Evolutionary conservation across 192 early-diverging fungal genomes (phyloP).

Genomic region (Irineochytrium annulatum): DNA sequence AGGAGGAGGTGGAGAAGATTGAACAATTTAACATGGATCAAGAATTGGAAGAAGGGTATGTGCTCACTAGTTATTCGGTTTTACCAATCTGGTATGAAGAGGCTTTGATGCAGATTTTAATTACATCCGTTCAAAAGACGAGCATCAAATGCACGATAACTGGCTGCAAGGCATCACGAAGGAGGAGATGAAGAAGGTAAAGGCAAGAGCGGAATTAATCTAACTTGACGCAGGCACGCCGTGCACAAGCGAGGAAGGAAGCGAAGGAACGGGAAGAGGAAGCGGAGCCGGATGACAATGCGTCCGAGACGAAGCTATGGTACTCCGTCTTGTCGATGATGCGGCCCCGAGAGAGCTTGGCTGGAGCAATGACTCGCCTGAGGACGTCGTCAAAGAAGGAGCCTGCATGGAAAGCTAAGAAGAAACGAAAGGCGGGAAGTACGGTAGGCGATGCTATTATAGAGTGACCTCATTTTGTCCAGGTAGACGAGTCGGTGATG

Average conservation of each 20-base stretch:
- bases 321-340: conserved; percentile 19
- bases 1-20: conserved; percentile 28
- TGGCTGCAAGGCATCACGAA: conserved; percentile 51
- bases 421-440: conserved; percentile 19
- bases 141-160: conserved; percentile 46
- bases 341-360: conserved; percentile 22
- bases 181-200: conserved; percentile 43
- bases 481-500: neutral
- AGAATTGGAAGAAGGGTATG: conserved; percentile 52
- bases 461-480: neutral
- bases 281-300: conserved; percentile 5
- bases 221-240: conserved; percentile 14
- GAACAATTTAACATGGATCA: conserved; percentile 46
- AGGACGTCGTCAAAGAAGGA: conserved; percentile 20
- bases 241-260: conserved; percentile 22
- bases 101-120: conserved; percentile 49
- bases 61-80: neutral
- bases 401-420: conserved; percentile 39
- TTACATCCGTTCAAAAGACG: conserved; percentile 49
- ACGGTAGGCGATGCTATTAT: conserved; percentile 1
- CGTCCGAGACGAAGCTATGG: conserved; percentile 10
- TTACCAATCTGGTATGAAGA: conserved; percentile 8
- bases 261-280: conserved; percentile 22
- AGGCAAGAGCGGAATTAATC: conserved; percentile 1
- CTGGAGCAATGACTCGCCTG: conserved; percentile 34